These are phyloP conservation scores for Akebia trifoliata DNA, from an alignment of 164 flowering plant genomes.

Conservation along the genomic window DNA sequence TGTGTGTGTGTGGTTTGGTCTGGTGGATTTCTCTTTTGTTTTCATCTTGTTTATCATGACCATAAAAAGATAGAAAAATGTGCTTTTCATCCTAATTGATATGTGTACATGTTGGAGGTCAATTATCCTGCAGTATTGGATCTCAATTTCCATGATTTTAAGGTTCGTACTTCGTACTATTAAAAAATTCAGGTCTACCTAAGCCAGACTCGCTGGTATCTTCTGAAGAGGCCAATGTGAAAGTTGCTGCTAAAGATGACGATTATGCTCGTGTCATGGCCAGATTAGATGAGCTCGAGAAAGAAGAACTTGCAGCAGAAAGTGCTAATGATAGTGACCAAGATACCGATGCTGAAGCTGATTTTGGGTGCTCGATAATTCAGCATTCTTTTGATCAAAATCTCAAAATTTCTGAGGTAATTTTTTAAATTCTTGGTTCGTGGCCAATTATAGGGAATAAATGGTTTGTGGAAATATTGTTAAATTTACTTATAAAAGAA, in stretches of 20 bases:
- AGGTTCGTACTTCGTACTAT: constrained; percentile 1
- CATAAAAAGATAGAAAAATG: no score
- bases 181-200: constrained; percentile 22
- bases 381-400: constrained; percentile 17
- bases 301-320: constrained; percentile 53
- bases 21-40: no score
- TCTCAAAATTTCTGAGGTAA: constrained; percentile 34
- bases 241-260: constrained; percentile 43
- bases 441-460: not conserved
- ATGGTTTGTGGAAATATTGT: not conserved
- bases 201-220: constrained; percentile 18
- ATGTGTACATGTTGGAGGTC: not conserved
- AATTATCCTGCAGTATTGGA: not conserved
- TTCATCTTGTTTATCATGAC: no score
- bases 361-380: constrained; percentile 10
- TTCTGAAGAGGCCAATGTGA: constrained; percentile 19
- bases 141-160: not conserved
- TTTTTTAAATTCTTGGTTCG: not conserved
- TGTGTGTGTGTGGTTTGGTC: no score
- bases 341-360: constrained; percentile 11
- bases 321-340: constrained; percentile 14
- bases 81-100: no score
- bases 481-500: no score
- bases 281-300: constrained; percentile 73
- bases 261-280: constrained; percentile 60